A percentile compares a stretch with the other conserved stretches of the same genome.
These are phyloP conservation scores for Handroanthus guayacan DNA, from an alignment of 257 asterid species.

Conservation along the genomic window DNA sequence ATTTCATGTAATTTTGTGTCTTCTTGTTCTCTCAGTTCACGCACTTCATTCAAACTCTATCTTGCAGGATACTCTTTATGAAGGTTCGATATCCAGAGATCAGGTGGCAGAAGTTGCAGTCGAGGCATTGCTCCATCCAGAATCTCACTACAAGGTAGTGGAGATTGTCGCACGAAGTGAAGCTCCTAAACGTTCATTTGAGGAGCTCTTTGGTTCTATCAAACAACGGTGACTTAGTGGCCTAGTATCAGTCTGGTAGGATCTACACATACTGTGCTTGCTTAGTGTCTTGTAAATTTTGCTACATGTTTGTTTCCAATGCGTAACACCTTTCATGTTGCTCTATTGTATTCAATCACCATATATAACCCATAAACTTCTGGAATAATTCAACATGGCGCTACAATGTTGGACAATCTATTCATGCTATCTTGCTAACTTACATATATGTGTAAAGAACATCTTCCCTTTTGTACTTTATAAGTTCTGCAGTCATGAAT, in stretches of 20 bases:
- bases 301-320: not conserved
- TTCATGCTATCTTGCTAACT: too few species aligned
- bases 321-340: not conserved
- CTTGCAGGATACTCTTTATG: conserved; percentile 79
- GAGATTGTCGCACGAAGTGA: conserved; percentile 85
- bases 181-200: conserved; percentile 74
- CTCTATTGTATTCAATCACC: not conserved
- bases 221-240: conserved; percentile 54
- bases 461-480: too few species aligned
- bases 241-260: not conserved
- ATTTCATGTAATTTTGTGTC: not conserved
- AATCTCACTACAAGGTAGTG: conserved; percentile 80
- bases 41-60: conserved; percentile 11
- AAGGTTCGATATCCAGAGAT: conserved; percentile 89
- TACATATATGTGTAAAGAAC: too few species aligned
- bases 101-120: conserved; percentile 96
- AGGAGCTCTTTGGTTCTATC: conserved; percentile 78
- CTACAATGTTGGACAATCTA: too few species aligned
- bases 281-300: not conserved
- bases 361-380: not conserved
- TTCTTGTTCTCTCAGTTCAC: not conserved
- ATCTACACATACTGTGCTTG: not conserved
- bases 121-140: conserved; percentile 77
- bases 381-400: not conserved
- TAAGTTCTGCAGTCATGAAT: too few species aligned